Evolutionary conservation across 176 grass and related monocot species (phyloP), one percentile per base, ranked within the genome.

Genomic region (Areca catechu): DNA sequence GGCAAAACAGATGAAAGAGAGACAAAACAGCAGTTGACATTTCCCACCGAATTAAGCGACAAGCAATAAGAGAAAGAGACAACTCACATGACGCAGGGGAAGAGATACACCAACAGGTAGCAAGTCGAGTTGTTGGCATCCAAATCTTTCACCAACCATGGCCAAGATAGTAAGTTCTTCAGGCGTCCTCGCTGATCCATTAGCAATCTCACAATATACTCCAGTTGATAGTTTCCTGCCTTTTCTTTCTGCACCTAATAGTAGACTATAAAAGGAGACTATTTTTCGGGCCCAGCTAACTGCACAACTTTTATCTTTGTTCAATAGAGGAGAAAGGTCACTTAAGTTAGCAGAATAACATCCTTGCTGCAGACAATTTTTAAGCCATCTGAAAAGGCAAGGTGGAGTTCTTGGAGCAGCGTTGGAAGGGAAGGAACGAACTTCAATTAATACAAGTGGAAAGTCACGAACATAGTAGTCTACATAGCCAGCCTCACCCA

Each of bases 391-490:
- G 77, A 96, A 96, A 22, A 96, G 48, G 56, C 73, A 90, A 22
- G 90, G 86, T 17, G 90, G 90, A 51, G 53, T 61, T 76, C 43
- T 82, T 64, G 73, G 74, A 78, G 56, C 56, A 81, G 49, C 16
- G 51, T 49, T 68, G 43, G 71, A 79, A 76, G 37, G 59, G 54
- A 70, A 69, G 43, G 73, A 79, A 73, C 47, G 51, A 29, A 72
- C 73, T 74, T 90, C 74, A 68, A 60, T 49, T 76, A 86, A 90
- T 50, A 90, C 74, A 27, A 55, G 54, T 3, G 86, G 86, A 62
- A 96, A 96, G 71, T 96, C 91, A 30, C 91, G 86, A 65, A 75
- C 72, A 71, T 96, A 96, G 61, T 96, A 90, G 68, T 96, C 91
- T 60, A 84, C 70, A 28, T 82, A 96, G 58, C 30, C 74, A 29